Evolutionary conservation across 805 yeast species (phyloP).

Genomic region (Sungouiella blattae): DNA sequence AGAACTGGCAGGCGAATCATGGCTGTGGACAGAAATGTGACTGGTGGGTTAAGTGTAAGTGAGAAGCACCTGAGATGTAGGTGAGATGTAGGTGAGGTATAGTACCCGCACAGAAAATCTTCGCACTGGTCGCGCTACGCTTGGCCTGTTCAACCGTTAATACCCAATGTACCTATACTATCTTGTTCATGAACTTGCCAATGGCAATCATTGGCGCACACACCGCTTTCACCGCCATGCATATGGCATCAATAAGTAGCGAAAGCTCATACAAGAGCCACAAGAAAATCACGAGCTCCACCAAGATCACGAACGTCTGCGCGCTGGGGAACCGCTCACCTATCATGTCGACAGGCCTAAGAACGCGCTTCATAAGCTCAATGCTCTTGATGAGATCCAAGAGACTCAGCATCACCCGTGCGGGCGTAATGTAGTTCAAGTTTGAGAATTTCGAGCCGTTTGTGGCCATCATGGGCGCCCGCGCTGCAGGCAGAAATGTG

Average conservation of each 20-base stretch:
- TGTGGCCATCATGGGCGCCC: background rate
- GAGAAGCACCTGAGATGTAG: too few species aligned
- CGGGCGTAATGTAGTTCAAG: background rate
- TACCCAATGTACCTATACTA: slow-evolving; percentile 32
- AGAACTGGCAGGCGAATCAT: too few species aligned
- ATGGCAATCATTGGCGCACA: slow-evolving; percentile 47
- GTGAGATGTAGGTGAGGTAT: too few species aligned
- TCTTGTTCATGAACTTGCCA: slow-evolving; percentile 41
- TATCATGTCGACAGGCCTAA: slow-evolving; percentile 39
- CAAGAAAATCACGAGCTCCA: slow-evolving; percentile 35
- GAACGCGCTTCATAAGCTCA: slow-evolving; percentile 32
- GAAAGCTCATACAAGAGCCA: slow-evolving; percentile 43
- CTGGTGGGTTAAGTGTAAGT: too few species aligned
- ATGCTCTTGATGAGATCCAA: slow-evolving; percentile 32
- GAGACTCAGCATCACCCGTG: slow-evolving; percentile 19
- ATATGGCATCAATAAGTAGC: slow-evolving; percentile 38
- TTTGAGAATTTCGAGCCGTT: background rate
- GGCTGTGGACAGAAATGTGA: too few species aligned
- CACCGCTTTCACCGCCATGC: slow-evolving; percentile 43
- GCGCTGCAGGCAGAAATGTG: slow-evolving; percentile 21
- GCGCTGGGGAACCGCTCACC: slow-evolving; percentile 34
- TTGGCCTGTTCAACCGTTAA: too few species aligned
- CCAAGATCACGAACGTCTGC: slow-evolving; percentile 38
- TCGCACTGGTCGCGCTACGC: too few species aligned
- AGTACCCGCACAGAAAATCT: too few species aligned